Conservation (phyloP, 169 alveolate species). For the Eimeria sp. region DNA sequence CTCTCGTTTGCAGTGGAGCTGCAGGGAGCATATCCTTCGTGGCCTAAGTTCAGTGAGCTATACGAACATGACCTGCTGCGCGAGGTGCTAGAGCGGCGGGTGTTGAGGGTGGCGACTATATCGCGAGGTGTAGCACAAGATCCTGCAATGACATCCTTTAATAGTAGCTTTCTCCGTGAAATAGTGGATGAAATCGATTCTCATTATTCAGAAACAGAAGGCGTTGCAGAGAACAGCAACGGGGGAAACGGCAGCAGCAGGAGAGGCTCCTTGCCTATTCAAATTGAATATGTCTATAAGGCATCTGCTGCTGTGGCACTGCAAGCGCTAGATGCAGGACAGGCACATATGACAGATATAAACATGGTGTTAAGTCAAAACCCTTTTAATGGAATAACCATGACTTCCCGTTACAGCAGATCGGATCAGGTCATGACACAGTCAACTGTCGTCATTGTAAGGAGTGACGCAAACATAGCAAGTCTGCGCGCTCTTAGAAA, state of each 20-base stretch:
- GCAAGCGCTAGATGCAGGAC: conserved; percentile 47
- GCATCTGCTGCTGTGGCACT: conserved; percentile 27
- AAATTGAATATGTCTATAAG: conserved; percentile 25
- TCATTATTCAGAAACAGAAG: neutral
- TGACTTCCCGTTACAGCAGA: conserved; percentile 7
- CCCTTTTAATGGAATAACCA: conserved; percentile 18
- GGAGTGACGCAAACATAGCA: conserved; percentile 11
- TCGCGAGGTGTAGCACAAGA: neutral
- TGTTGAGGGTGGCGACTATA: conserved; percentile 32
- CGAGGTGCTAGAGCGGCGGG: conserved; percentile 20
- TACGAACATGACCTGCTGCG: conserved; percentile 12
- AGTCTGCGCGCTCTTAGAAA: conserved; percentile 33
- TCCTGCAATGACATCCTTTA: conserved; percentile 1
- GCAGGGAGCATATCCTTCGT: conserved; percentile 31
- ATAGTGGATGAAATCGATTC: conserved; percentile 46
- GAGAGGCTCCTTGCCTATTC: conserved; percentile 1
- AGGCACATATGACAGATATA: conserved; percentile 55
- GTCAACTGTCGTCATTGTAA: conserved; percentile 9
- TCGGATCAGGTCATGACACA: conserved; percentile 56
- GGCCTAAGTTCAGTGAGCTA: conserved; percentile 30
- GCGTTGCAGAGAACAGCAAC: neutral
- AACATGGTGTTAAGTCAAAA: conserved; percentile 46
- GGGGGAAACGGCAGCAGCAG: neutral
- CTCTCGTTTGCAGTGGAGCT: conserved; percentile 38
- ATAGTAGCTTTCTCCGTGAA: conserved; percentile 31